Conservation (phyloP, 1,284 basidiomycete genomes). For the Tranzscheliella williamsii region DNA sequence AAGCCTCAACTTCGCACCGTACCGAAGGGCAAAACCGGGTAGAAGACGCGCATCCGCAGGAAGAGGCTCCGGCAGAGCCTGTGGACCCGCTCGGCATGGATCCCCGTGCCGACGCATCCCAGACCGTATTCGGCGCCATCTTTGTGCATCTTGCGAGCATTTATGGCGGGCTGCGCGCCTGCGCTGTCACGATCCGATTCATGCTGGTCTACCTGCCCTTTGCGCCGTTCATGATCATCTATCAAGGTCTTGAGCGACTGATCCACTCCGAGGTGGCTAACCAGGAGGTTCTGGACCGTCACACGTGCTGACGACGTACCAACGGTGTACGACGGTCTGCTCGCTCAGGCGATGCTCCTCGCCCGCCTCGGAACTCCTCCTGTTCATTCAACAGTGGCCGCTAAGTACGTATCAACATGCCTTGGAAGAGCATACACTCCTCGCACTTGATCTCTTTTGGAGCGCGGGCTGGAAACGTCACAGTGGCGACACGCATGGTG, state of each 20-base stretch:
- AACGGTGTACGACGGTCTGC: too few relatives aligned
- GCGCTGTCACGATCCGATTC: constrained; percentile 20
- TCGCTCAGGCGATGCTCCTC: too few relatives aligned
- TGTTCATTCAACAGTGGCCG: too few relatives aligned
- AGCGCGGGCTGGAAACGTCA: too few relatives aligned
- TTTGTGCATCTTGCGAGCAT: constrained; percentile 21
- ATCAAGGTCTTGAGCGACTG: constrained; percentile 10
- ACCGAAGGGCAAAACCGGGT: background rate
- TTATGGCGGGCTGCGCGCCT: constrained; percentile 31
- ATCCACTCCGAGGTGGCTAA: constrained; percentile 32
- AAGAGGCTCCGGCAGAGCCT: background rate
- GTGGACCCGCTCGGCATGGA: background rate
- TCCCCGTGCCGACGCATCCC: background rate
- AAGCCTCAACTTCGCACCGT: background rate
- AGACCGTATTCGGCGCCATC: constrained; percentile 23
- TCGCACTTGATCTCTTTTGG: too few relatives aligned
- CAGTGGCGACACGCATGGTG: too few relatives aligned
- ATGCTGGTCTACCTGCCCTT: constrained; percentile 35
- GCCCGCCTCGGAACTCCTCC: too few relatives aligned
- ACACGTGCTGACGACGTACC: background rate
- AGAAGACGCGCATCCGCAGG: background rate
- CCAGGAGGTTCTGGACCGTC: constrained; percentile 28
- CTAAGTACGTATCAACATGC: too few relatives aligned
- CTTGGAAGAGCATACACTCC: too few relatives aligned
- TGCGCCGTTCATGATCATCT: constrained; percentile 26